phyloP scores from a whole-genome alignment of 176 grass and related monocot genomes.

The Juncus inflexus region DNA sequence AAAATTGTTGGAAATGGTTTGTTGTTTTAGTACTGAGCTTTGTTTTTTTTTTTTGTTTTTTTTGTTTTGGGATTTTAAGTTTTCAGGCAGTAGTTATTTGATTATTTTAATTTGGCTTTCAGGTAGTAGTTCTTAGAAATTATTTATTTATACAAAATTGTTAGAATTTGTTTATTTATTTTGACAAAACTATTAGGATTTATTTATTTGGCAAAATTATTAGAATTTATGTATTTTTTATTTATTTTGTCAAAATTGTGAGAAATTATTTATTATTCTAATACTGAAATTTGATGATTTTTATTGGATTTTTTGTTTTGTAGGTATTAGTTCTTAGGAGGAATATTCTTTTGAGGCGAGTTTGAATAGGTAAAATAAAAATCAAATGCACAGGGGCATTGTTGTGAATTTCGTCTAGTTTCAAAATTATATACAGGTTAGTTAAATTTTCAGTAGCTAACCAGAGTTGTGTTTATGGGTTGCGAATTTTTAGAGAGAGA shows the following conservation, averaged over 20 bases:
- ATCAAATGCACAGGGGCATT: slow-evolving; percentile 30
- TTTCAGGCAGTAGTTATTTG: too few relatives aligned
- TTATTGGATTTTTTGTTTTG: background rate
- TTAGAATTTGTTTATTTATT: background rate
- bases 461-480: slow-evolving; percentile 31
- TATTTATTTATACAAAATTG: too few relatives aligned
- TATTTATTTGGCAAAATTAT: background rate
- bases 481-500: slow-evolving; percentile 26
- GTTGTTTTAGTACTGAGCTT: too few relatives aligned
- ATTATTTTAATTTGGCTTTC: too few relatives aligned
- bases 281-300: background rate
- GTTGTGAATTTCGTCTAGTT: slow-evolving; percentile 15
- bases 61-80: background rate
- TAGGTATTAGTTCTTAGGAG: slow-evolving; percentile 34
- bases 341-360: slow-evolving; percentile 6
- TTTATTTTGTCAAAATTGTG: background rate
- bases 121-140: too few relatives aligned
- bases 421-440: slow-evolving; percentile 31
- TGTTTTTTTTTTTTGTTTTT: background rate
- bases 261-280: background rate
- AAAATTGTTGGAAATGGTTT: too few relatives aligned
- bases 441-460: slow-evolving; percentile 32
- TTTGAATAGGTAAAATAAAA: slow-evolving; percentile 21
- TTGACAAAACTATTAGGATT: background rate
- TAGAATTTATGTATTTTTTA: background rate